Evolutionary conservation across 1,284 basidiomycete species (phyloP), one percentile per base, ranked within the genome.

Genomic region (Stygiomarasmius scandens): DNA sequence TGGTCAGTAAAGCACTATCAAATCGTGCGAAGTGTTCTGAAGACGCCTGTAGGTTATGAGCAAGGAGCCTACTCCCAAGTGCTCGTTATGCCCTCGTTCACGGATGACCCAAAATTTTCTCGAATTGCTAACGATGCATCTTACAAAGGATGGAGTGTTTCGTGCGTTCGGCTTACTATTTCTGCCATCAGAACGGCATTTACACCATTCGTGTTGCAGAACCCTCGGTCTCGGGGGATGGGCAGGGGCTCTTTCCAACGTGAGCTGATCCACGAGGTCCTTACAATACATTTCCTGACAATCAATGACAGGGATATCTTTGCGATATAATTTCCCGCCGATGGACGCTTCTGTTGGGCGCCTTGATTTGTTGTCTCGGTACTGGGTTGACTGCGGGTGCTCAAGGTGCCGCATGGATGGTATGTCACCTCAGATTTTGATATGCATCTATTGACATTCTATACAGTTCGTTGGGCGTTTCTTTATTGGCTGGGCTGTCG

Each of bases 81-180:
- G 9, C 61, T 67, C 12, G 66, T 67, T n/a, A 67, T 67, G 66
- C 59, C 64, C 11, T 61, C 63, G 10, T 67, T 67, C 46, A 61
- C 61, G 14, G 58, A 59, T 38, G 48, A 67, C 55, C 63, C 61
- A 3, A 54, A 36, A 45, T 67, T 67, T 46, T 50, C 64, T 10
- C 61, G 64, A 14, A 67, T 67, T 24, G 66, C 65, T 4, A 59
- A 61, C 52, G 66, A 67, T 56, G 52, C 66, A 14, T 64, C 63
- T 8, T 67, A 59, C 53, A 67, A 67, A 52, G 66, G 66, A 22
- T 67, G 66, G 66, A 65, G 64, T 50, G 66, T 67, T 14, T 66
- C 64, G 63, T 65, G 47, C 38, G 62, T 52, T n/a, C 10, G 3
- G 2, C 12, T 25, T 16, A 24, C 46, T 29, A 0, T 23, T 10